Evolutionary conservation across 2,329 filamentous ascomycete genomes (phyloP), one percentile per base, ranked within the genome.

Genomic region (Cladophialophora chaetospira): DNA sequence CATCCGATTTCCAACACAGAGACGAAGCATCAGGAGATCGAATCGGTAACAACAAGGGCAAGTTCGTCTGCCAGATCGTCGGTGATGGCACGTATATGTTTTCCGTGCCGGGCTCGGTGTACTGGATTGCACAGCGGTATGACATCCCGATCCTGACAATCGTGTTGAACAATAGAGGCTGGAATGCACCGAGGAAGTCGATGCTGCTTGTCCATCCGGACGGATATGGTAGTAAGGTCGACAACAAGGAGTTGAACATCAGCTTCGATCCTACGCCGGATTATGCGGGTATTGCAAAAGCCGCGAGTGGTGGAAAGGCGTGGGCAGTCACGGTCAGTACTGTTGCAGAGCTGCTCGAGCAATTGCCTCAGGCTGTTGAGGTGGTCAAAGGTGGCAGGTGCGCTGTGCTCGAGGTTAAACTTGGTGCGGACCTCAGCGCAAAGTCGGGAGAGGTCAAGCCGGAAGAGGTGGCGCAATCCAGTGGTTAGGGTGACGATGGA

Each of bases 81-180:
- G 86, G 85, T 3, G 86, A 88, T 64, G 86, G 86, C 2, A 86
- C 84, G 0, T 88, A 78, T 68, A 76, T 88, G 6, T 88, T 88
- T 72, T 80, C 76, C 5, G 81, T 88, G 0, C 85, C 85, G 0
- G 81, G 82, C 0, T 82, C 78, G 3, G 86, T 88, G 0, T 88
- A 88, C 69, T 88, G 86, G 86, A 87, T 88, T 47, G 77, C 82
- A 0, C 77, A 84, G 60, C 77, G 84, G 19, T 88, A 88, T 69
- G 78, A 81, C 5, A 87, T 88, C 52, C 85, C 86, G 0, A 75
- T 88, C 10, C 70, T 88, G 31, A 87, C 84, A 0, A 83, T 88
- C 40, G 83, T 88, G 9, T 70, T 88, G 48, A 88, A 88, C 67
- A 88, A 88, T 66, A 83, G 86, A 71, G 85, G 86, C 42, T 88